A percentile compares a stretch with the other conserved stretches of the same genome.
Conservation (phyloP, 2,329 filamentous ascomycete species). For the Xylariaceae sp. region DNA sequence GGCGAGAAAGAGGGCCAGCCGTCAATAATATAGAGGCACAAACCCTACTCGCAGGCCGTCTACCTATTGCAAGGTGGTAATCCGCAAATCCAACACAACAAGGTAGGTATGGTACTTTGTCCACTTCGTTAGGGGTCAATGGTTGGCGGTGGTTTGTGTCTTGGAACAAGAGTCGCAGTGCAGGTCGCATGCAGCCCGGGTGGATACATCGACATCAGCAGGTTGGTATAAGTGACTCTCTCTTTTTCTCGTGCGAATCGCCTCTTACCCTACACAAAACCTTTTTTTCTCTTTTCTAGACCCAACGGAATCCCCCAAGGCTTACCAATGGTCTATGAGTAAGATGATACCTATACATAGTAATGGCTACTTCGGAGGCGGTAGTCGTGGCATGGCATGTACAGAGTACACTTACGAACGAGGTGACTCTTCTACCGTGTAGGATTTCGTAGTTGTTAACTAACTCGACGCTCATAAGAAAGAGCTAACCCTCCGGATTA, state of each 20-base stretch:
- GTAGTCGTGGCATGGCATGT: too few relatives aligned
- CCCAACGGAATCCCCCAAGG: not conserved
- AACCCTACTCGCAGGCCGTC: not conserved
- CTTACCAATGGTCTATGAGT: not conserved
- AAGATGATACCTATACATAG: not conserved
- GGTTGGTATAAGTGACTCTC: not conserved
- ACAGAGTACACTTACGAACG: not conserved
- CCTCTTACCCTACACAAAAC: not conserved
- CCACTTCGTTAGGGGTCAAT: constrained; percentile 8
- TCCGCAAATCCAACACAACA: constrained; percentile 8
- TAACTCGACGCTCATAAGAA: not conserved
- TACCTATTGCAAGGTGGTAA: not conserved
- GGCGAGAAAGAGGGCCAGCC: constrained; percentile 9
- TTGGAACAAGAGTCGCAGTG: constrained; percentile 17
- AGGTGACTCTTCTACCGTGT: not conserved
- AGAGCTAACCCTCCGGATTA: not conserved
- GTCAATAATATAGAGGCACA: constrained; percentile 15
- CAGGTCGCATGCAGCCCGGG: constrained; percentile 18
- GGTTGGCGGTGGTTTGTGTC: constrained; percentile 17
- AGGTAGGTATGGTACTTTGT: constrained; percentile 14
- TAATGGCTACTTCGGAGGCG: not conserved
- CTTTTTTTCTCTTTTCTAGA: not conserved
- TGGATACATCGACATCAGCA: constrained; percentile 9
- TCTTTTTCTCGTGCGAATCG: too few relatives aligned
- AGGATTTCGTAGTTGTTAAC: too few relatives aligned